Conservation (phyloP, 83 land plant species). For the Thuja plicata region DNA sequence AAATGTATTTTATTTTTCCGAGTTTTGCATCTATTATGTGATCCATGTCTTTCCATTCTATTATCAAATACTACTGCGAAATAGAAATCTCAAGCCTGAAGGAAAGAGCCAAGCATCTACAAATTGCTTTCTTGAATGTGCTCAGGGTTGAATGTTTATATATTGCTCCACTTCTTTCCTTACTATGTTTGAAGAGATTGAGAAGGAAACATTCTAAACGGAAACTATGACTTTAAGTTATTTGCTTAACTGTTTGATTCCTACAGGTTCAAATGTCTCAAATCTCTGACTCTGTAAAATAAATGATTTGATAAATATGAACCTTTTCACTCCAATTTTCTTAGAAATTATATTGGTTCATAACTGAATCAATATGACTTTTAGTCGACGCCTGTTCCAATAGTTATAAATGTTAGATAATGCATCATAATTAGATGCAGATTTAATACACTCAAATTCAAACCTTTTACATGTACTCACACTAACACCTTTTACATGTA, state of each 20-base stretch:
- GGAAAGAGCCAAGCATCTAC: background rate
- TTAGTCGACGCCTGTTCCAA: background rate
- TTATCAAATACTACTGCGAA: background rate
- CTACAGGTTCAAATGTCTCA: background rate
- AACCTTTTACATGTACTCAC: background rate
- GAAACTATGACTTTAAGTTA: background rate
- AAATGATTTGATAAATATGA: background rate
- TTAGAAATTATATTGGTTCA: background rate
- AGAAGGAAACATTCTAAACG: background rate
- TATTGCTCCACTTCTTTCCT: background rate
- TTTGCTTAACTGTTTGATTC: background rate
- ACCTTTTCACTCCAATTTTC: background rate
- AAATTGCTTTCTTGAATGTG: background rate
- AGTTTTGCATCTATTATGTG: background rate
- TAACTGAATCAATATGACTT: background rate
- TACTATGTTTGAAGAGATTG: background rate
- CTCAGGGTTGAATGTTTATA: background rate
- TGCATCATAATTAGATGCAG: background rate
- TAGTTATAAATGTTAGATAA: background rate
- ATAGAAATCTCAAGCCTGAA: conserved; percentile 4
- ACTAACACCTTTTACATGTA: background rate
- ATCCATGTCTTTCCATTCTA: background rate
- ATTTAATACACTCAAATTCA: background rate
- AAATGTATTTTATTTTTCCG: background rate
- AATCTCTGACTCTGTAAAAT: background rate